Conservation (phyloP, 2,329 filamentous ascomycete genomes). For the Teratosphaeriaceae sp. region DNA sequence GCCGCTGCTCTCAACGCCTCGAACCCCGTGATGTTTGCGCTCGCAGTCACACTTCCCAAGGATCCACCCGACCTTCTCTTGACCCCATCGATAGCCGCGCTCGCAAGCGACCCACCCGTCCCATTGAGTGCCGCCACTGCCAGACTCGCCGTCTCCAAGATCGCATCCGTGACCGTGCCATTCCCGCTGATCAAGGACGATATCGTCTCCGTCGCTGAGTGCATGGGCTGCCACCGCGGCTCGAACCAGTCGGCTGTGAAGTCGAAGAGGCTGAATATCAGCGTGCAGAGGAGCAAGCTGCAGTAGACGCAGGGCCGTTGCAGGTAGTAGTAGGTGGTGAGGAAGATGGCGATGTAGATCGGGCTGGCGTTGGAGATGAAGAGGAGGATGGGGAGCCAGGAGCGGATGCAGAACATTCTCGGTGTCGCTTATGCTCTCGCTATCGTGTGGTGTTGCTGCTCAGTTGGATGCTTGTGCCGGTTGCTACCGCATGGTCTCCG, state of each 20-base stretch:
- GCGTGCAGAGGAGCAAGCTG: constrained; percentile 87
- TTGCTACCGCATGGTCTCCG: too few relatives aligned
- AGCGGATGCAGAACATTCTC: constrained; percentile 7
- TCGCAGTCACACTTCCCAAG: constrained; percentile 34
- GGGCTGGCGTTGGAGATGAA: constrained; percentile 36
- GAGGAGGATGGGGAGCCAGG: background rate
- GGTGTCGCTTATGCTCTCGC: background rate
- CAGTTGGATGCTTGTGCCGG: too few relatives aligned
- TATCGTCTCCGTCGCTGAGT: constrained; percentile 31
- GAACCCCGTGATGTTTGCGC: constrained; percentile 60
- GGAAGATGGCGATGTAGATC: constrained; percentile 45
- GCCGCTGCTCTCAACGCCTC: constrained; percentile 85
- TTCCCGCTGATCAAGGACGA: constrained; percentile 26
- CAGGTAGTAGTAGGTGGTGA: constrained; percentile 90
- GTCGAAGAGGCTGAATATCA: constrained; percentile 95
- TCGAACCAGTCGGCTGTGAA: constrained; percentile 90
- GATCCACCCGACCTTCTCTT: constrained; percentile 37
- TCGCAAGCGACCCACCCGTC: constrained; percentile 60
- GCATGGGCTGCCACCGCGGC: constrained; percentile 46
- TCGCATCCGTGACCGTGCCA: constrained; percentile 31
- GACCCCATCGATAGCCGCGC: constrained; percentile 58
- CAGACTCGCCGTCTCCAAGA: constrained; percentile 61
- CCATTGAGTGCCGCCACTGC: constrained; percentile 53
- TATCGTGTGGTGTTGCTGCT: too few relatives aligned
- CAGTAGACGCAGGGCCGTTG: constrained; percentile 98